A percentile compares a stretch with the other conserved stretches of the same genome.
phyloP scores from a whole-genome alignment of 805 yeast species.

The Clavispora carvajalis region DNA sequence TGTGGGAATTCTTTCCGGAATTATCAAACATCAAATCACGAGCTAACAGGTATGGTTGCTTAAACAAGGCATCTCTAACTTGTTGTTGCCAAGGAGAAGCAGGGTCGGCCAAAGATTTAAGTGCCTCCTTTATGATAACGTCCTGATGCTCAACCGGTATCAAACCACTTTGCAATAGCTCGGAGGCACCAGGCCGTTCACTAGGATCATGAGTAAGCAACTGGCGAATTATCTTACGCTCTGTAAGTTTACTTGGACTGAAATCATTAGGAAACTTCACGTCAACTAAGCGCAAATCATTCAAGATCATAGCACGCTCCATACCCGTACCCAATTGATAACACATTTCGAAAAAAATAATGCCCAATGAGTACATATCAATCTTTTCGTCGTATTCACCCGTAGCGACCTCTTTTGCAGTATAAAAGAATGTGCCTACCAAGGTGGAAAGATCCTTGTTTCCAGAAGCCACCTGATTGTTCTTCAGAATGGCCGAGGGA shows the following conservation, averaged over 20 bases:
- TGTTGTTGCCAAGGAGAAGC: constrained; percentile 93
- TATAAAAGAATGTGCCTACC: constrained; percentile 90
- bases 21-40: constrained; percentile 79
- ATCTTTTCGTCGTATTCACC: constrained; percentile 90
- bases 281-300: constrained; percentile 51
- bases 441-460: constrained; percentile 81
- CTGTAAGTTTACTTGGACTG: constrained; percentile 45
- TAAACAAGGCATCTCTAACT: constrained; percentile 79
- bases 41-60: constrained; percentile 80
- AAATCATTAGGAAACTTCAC: constrained; percentile 73
- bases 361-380: constrained; percentile 92
- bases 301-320: constrained; percentile 81
- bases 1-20: constrained; percentile 21
- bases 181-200: constrained; percentile 73
- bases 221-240: constrained; percentile 59
- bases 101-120: constrained; percentile 80
- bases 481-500: constrained; percentile 29
- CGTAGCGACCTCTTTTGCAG: constrained; percentile 79
- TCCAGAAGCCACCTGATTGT: constrained; percentile 33
- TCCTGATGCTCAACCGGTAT: constrained; percentile 89
- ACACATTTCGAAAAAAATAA: constrained; percentile 94
- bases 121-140: constrained; percentile 80
- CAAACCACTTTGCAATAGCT: constrained; percentile 71
- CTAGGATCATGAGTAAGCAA: constrained; percentile 76
- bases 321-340: constrained; percentile 81